Percentiles rank a stretch among this genome's conserved stretches.
These are phyloP conservation scores for Apiospora kogelbergensis DNA, from an alignment of 2,329 filamentous ascomycete genomes.

Conservation along the genomic window DNA sequence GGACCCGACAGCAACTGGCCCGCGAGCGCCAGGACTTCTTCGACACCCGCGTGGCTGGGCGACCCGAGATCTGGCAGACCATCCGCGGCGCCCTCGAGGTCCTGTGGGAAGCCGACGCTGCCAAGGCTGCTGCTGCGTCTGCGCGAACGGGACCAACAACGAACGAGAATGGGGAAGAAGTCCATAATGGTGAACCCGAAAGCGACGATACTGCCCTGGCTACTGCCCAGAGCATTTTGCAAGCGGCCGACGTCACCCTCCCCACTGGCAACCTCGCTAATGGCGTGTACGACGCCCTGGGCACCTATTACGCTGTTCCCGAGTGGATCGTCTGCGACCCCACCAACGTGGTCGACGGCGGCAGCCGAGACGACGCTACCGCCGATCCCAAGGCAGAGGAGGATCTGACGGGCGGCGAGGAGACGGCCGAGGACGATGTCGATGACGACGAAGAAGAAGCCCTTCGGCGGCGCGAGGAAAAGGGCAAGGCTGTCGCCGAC, in stretches of 20 bases:
- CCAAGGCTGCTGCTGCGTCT: not conserved
- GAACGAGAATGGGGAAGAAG: slow-evolving; percentile 36
- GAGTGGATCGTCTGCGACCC: slow-evolving; percentile 70
- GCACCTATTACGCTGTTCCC: slow-evolving; percentile 68
- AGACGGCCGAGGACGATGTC: slow-evolving; percentile 17
- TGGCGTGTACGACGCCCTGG: slow-evolving; percentile 70
- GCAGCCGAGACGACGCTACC: slow-evolving; percentile 17
- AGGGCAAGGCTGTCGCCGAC: slow-evolving; percentile 57
- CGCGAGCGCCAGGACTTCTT: slow-evolving; percentile 82
- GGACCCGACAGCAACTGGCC: slow-evolving; percentile 69
- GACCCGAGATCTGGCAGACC: slow-evolving; percentile 77
- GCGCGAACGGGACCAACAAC: slow-evolving; percentile 13
- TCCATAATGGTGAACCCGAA: slow-evolving; percentile 32
- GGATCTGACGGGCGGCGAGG: slow-evolving; percentile 27
- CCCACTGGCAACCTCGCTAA: slow-evolving; percentile 72
- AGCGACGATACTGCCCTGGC: slow-evolving; percentile 41
- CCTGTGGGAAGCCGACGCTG: slow-evolving; percentile 56
- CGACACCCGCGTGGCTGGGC: slow-evolving; percentile 81
- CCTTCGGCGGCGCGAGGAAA: slow-evolving; percentile 50
- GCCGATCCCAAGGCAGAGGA: slow-evolving; percentile 19
- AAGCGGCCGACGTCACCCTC: slow-evolving; percentile 73
- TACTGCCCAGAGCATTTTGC: slow-evolving; percentile 78
- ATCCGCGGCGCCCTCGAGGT: slow-evolving; percentile 67
- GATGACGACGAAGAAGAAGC: slow-evolving; percentile 35
- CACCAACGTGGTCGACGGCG: slow-evolving; percentile 46